Conservation (phyloP, 441 rosid genomes). For the Adansonia madagascariensis region DNA sequence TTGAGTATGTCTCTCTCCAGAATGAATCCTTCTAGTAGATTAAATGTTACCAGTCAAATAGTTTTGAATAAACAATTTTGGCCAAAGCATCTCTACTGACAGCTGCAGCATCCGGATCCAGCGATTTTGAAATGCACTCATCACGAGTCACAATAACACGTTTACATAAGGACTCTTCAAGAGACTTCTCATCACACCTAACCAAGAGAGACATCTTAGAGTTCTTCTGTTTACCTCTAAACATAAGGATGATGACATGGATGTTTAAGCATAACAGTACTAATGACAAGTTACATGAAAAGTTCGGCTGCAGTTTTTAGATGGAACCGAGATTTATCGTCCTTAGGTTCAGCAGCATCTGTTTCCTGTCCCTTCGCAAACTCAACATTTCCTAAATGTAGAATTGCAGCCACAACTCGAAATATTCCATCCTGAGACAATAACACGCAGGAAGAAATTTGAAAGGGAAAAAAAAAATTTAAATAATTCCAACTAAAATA, state of each 20-base stretch:
- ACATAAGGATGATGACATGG: conserved; percentile 6
- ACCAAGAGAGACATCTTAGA: conserved; percentile 32
- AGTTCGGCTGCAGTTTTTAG: conserved; percentile 82
- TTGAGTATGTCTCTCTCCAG: conserved; percentile 3
- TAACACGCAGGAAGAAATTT: conserved; percentile 31
- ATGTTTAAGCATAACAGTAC: conserved; percentile 9
- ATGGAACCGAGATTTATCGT: conserved; percentile 73
- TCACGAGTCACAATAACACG: conserved; percentile 94
- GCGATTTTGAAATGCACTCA: conserved; percentile 86
- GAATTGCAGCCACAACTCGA: conserved; percentile 90
- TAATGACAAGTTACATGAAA: conserved; percentile 58
- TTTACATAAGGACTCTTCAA: conserved; percentile 88
- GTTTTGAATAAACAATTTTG: conserved; percentile 85
- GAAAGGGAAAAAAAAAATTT: neutral
- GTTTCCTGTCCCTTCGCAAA: conserved; percentile 76
- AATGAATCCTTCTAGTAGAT: conserved; percentile 2
- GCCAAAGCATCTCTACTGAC: conserved; percentile 93
- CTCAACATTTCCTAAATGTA: conserved; percentile 91
- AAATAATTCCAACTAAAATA: neutral
- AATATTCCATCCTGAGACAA: conserved; percentile 79
- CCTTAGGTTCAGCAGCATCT: conserved; percentile 81
- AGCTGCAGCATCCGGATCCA: conserved; percentile 83
- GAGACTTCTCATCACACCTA: conserved; percentile 86
- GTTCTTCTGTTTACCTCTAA: conserved; percentile 25
- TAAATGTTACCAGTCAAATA: conserved; percentile 87